These are phyloP conservation scores for Phytophthora kernoviae DNA, from an alignment of 352 stramenopile species.

Conservation along the genomic window DNA sequence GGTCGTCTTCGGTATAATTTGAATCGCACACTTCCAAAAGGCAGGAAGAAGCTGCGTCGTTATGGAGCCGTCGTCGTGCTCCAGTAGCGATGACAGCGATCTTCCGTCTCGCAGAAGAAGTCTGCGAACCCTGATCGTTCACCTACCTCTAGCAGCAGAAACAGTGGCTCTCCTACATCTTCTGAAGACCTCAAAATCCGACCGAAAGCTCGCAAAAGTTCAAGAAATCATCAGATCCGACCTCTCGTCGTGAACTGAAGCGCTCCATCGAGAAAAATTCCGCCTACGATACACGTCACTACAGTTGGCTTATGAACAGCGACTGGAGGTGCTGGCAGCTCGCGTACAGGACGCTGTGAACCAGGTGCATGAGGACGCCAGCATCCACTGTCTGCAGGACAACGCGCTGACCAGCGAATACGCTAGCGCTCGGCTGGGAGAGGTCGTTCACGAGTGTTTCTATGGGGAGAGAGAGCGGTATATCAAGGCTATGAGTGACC, in stretches of 20 bases:
- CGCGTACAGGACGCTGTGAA: slow-evolving; percentile 57
- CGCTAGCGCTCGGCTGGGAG: slow-evolving; percentile 52
- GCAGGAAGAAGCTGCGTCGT: slow-evolving; percentile 7
- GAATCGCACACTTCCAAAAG: slow-evolving; percentile 17
- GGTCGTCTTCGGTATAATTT: not conserved
- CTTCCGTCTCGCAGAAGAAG: not conserved
- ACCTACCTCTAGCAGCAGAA: slow-evolving; percentile 12
- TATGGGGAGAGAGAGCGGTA: slow-evolving; percentile 73
- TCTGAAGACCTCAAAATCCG: slow-evolving; percentile 21
- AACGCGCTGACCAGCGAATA: slow-evolving; percentile 72
- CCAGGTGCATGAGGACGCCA: slow-evolving; percentile 63
- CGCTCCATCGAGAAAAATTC: slow-evolving; percentile 71
- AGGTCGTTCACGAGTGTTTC: slow-evolving; percentile 77
- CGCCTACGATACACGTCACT: slow-evolving; percentile 67
- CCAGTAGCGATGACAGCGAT: slow-evolving; percentile 5
- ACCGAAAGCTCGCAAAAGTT: slow-evolving; percentile 11
- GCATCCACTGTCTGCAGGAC: slow-evolving; percentile 68
- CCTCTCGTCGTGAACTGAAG: slow-evolving; percentile 46
- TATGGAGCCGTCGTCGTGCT: slow-evolving; percentile 18
- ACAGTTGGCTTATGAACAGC: slow-evolving; percentile 74
- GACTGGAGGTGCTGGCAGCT: slow-evolving; percentile 56
- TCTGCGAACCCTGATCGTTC: slow-evolving; percentile 3
- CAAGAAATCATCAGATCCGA: slow-evolving; percentile 5
- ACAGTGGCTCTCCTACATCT: slow-evolving; percentile 10
- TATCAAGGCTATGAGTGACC: slow-evolving; percentile 68